Evolutionary conservation across 2,329 filamentous ascomycete species (phyloP), one percentile per base, ranked within the genome.

Genomic region (Microcyclospora pomicola): DNA sequence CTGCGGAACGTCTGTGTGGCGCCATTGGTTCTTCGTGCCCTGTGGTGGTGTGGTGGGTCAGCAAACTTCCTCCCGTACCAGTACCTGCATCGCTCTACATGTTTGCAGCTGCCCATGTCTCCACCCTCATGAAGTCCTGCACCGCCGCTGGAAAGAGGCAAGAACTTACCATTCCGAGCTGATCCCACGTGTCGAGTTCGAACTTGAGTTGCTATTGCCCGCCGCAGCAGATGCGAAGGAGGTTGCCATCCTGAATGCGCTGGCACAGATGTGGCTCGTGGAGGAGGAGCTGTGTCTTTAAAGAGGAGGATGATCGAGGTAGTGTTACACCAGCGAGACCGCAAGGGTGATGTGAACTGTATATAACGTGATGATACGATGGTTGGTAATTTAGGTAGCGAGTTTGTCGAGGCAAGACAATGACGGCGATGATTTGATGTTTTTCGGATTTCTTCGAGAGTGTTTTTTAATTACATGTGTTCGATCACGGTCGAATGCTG

Each of bases 1-100:
- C 75, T 69, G 45, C 75, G 73, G 62, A 80, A 79, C 49, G 75
- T 80, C 59, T 77, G 74, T 45, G 75, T 77, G 48, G 73, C 70
- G 61, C 75, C 75, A 54, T 80, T 80, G 49, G 71, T 66, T 54
- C 75, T 72, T 57, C 75, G 71, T 56, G 74, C 66, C 73, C 75
- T 78, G 45, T 36, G 38, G 24, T 39, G 29, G 38, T 24, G 12
- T 39, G 15, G 7, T 30, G 2, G 12, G 16, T 38, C 39, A 41
- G 29, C 43, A 13, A 42, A 44, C 42, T 41, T 35, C 31, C 28
- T 37, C 10, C 28, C 27, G 15, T 9, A 33, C 31, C 33, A 15
- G 37, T 32, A 34, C 36, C 15, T 35, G 13, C 30, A 35, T 37
- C 37, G 35, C 42, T 45, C 37, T 35, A 38, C 31, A 29, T 34